Evolutionary conservation across 1,284 basidiomycete genomes (phyloP).

Genomic region (Abortiporus biennis): DNA sequence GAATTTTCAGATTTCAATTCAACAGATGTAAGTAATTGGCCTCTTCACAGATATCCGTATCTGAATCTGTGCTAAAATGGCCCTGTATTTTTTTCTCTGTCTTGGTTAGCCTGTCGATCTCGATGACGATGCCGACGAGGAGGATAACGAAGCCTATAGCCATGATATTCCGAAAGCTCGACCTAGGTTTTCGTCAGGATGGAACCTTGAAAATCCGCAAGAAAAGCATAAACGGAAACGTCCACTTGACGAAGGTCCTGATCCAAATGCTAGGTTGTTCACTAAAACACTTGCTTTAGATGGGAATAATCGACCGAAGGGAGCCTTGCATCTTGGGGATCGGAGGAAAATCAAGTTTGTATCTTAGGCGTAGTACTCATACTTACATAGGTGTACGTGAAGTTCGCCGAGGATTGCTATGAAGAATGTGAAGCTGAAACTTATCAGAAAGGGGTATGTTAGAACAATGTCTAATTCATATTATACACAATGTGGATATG

Average conservation of each 20-base stretch:
- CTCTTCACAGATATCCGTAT: not conserved
- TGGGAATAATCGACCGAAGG: not conserved
- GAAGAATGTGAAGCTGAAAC: not conserved
- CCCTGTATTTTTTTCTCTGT: not conserved
- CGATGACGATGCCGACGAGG: not conserved
- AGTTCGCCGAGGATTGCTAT: not conserved
- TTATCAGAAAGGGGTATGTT: not conserved
- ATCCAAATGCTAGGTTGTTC: not conserved
- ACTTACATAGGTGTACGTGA: not conserved
- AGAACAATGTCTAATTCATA: not conserved
- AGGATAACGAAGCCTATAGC: not conserved
- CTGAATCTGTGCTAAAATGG: not conserved
- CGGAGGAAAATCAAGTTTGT: not conserved
- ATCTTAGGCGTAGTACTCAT: not conserved
- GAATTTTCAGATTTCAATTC: not conserved
- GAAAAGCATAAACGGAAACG: slow-evolving; percentile 1
- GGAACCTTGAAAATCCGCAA: not conserved
- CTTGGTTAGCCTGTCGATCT: not conserved
- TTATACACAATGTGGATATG: too few relatives aligned
- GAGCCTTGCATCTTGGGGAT: not conserved
- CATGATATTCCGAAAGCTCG: not conserved
- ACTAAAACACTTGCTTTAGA: slow-evolving; percentile 5
- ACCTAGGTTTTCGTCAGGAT: not conserved
- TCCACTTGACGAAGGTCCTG: not conserved
- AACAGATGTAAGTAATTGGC: not conserved